Evolutionary conservation across 2,329 filamentous ascomycete genomes (phyloP), one percentile per base, ranked within the genome.

Genomic region (Hypoxylon sp.): DNA sequence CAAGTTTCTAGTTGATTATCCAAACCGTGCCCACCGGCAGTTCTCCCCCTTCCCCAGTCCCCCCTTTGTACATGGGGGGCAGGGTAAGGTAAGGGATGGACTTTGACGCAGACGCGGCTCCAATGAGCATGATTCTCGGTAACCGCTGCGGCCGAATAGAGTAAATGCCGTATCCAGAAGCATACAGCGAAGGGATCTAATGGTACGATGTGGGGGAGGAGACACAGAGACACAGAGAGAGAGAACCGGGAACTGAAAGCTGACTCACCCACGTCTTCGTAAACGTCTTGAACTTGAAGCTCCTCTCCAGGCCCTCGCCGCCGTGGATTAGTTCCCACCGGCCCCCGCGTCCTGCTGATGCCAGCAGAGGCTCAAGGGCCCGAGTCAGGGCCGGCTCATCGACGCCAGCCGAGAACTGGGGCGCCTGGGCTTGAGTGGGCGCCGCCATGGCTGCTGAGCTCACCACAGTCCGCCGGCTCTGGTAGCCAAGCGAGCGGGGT

Each of bases 281-380:
- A 77, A 91, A 91, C 1, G 84, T 89, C 80, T 89, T 89, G 75
- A 91, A 91, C 74, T 82, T 86, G 76, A 91, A 90, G 61, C 80
- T 83, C 58, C 89, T 82, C 79, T 91, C 87, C 1, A 91, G 72
- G 0, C 86, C 89, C 60, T 84, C 82, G 8, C 87, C 88, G 49
- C 82, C 80, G 1, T 81, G 75, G 2, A 83, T 80, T 35, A 91
- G 74, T 2, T 77, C 73, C 89, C 89, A 91, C 56, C 80, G 81
- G 1, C 81, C 79, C 44, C 76, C 75, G 40, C 53, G 66, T 1
- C 49, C 75, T 20, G 73, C 71, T 42, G 61, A 78, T 67, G 64
- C 76, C 75, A 77, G 79, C 61, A 79, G 81, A 64, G 72, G 73
- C 31, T 80, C 75, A n/a, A 84, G 73, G 17, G 79, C 77, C 14